A percentile compares a stretch with the other conserved stretches of the same genome.
These are phyloP conservation scores for Poteriospumella lacustris DNA, from an alignment of 108 stramenopile genomes.

Conservation along the genomic window DNA sequence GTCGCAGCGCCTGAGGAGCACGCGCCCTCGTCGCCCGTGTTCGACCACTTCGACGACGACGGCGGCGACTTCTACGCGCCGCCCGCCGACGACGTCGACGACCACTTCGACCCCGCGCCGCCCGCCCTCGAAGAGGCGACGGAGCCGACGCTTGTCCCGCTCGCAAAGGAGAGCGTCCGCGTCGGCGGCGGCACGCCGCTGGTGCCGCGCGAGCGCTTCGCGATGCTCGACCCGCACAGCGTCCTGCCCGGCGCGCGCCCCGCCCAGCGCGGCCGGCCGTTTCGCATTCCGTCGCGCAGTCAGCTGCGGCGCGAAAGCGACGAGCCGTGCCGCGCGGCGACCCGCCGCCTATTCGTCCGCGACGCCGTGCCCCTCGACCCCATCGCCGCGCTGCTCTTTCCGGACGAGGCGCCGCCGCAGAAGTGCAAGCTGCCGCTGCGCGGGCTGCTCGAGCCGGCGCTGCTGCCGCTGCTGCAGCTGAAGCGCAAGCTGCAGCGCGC, in stretches of 20 bases:
- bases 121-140: too few species aligned
- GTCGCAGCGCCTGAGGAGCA: not conserved
- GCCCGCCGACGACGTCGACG: constrained; percentile 21
- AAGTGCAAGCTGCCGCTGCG: constrained; percentile 34
- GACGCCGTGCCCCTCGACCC: constrained; percentile 33
- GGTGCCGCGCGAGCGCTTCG: too few species aligned
- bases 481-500: constrained; percentile 59
- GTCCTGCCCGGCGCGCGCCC: constrained; percentile 51
- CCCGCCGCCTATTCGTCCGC: constrained; percentile 12
- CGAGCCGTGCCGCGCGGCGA: constrained; percentile 24
- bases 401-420: constrained; percentile 12
- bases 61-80: not conserved
- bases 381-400: constrained; percentile 18
- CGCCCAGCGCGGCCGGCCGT: constrained; percentile 66
- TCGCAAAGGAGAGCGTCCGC: too few species aligned
- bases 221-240: constrained; percentile 73
- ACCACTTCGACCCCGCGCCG: too few species aligned
- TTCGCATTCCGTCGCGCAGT: constrained; percentile 65
- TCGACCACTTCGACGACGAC: constrained; percentile 3
- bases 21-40: constrained; percentile 30
- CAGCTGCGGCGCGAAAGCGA: too few species aligned
- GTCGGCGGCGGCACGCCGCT: too few species aligned
- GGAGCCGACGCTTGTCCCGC: too few species aligned
- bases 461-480: constrained; percentile 69
- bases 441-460: constrained; percentile 59